Base-by-base conservation (phyloP, 768 basidiomycete species). In the Suillus subaureus region DNA sequence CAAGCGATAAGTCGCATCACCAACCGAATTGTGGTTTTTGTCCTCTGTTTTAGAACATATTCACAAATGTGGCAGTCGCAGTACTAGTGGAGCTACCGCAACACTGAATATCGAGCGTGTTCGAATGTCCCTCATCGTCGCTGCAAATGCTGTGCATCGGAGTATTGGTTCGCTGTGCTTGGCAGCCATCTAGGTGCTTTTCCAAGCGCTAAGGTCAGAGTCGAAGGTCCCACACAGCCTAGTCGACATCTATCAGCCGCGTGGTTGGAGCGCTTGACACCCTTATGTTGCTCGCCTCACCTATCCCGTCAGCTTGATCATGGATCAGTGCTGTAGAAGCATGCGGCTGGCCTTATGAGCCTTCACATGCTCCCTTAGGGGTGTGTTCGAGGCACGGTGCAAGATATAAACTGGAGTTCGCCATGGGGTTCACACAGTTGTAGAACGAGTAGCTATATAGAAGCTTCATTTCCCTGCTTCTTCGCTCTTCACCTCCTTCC, bases 401-500 rank as follows among this genome's bases (percentile, higher is more conserved):
- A 60, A 60, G 40, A 60, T 60, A 42, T 60, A 60, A 60, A 42
- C 26, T 43, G 26, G 33, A 57, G 4, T 40, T 28, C 28, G 1
- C 26, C 39, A 26, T 31, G 58, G 58, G 58, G 58, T 60, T 42
- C 26, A 42, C 58, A 60, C 40, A 60, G 26, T 18, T 42, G 39
- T 13, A 40, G 39, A 58, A 60, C 26, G 39, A 40, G 57, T 28
- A n/a, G 15, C n/a, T 57, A 60, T 60, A 60, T 60, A 60, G 58
- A 60, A 60, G 58, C 40, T 60, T 60, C 58, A 60, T 60, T 60
- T 60, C 58, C 58, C 58, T 6, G 58, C 58, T 60, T 60, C 58
- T 42, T 60, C 23, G 37, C 56, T 57, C 56, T 57, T 58, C 57
- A 58, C 57, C 39, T 28, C 58, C 26, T 60, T 60, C 58, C 39